phyloP scores from a whole-genome alignment of 208 protist genomes.

The Wallacemonas sp. region DNA sequence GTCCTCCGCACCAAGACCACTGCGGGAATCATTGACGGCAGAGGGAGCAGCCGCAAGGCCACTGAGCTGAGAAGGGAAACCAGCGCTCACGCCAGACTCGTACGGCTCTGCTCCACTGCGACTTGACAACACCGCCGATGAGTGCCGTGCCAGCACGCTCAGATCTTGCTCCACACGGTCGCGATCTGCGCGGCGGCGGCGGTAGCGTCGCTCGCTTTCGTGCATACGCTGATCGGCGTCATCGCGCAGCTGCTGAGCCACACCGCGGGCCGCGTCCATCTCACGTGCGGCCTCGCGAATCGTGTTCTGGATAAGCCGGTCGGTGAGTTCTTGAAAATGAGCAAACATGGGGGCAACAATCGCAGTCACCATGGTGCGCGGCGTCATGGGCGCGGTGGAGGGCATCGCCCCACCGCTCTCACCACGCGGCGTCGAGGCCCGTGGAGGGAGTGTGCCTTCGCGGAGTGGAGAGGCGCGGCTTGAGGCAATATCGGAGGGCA shows the following conservation, averaged over 20 bases:
- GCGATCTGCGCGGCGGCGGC: slow-evolving; percentile 26
- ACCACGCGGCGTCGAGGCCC: not conserved
- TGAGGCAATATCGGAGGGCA: not conserved
- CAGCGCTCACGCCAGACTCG: not conserved
- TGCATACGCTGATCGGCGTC: slow-evolving; percentile 31
- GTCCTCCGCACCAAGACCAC: too few species aligned
- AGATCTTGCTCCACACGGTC: slow-evolving; percentile 30
- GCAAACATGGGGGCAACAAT: slow-evolving; percentile 12
- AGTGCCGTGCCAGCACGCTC: slow-evolving; percentile 11
- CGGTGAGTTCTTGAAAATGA: slow-evolving; percentile 16
- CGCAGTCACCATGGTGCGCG: slow-evolving; percentile 15
- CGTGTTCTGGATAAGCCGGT: slow-evolving; percentile 43
- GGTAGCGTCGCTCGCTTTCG: slow-evolving; percentile 37
- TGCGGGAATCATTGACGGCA: too few species aligned
- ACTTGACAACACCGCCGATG: not conserved
- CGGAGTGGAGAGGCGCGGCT: not conserved
- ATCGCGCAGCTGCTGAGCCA: slow-evolving; percentile 33
- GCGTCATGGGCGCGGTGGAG: slow-evolving; percentile 10
- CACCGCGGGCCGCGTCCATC: slow-evolving; percentile 44
- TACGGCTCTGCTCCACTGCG: not conserved
- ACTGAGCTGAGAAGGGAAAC: too few species aligned
- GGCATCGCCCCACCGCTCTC: not conserved
- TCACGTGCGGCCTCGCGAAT: slow-evolving; percentile 70
- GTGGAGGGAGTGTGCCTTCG: not conserved
- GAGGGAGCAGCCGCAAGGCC: too few species aligned